Evolutionary conservation across 1,139 yeast genomes (phyloP).

Genomic region (Yamadazyma atmosphaerica): DNA sequence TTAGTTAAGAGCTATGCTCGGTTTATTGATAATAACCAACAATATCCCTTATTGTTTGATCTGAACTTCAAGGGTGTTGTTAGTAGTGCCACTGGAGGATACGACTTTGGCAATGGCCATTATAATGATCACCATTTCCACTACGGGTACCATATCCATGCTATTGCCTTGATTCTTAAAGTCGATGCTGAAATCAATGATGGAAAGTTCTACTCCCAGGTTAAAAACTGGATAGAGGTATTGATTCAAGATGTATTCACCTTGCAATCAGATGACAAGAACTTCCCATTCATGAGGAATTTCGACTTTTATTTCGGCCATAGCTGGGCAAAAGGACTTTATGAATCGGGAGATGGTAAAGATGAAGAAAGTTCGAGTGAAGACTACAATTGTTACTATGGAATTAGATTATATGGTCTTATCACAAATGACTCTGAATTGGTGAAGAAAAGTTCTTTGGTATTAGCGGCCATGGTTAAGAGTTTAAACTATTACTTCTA

Average conservation of each 20-base stretch:
- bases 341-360: conserved; percentile 64
- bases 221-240: conserved; percentile 63
- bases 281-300: conserved; percentile 67
- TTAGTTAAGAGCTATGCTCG: conserved; percentile 53
- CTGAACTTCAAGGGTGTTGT: conserved; percentile 62
- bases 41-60: conserved; percentile 60
- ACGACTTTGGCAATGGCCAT: conserved; percentile 55
- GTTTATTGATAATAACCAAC: conserved; percentile 52
- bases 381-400: conserved; percentile 72
- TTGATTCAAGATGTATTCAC: conserved; percentile 71
- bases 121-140: conserved; percentile 77
- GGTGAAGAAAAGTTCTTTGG: conserved; percentile 68
- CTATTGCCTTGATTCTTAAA: conserved; percentile 65
- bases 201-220: conserved; percentile 58
- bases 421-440: conserved; percentile 59
- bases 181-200: conserved; percentile 51
- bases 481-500: conserved; percentile 58
- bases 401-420: conserved; percentile 71
- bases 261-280: conserved; percentile 52
- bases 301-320: conserved; percentile 77
- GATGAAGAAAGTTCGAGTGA: conserved; percentile 75
- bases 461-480: conserved; percentile 58
- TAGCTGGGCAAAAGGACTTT: conserved; percentile 76
- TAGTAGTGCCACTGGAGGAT: conserved; percentile 54
- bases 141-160: conserved; percentile 68